A percentile compares a stretch with the other conserved stretches of the same genome.
Evolutionary conservation across 2,329 filamentous ascomycete genomes (phyloP).

Genomic region (Aspergillus costaricaensis): DNA sequence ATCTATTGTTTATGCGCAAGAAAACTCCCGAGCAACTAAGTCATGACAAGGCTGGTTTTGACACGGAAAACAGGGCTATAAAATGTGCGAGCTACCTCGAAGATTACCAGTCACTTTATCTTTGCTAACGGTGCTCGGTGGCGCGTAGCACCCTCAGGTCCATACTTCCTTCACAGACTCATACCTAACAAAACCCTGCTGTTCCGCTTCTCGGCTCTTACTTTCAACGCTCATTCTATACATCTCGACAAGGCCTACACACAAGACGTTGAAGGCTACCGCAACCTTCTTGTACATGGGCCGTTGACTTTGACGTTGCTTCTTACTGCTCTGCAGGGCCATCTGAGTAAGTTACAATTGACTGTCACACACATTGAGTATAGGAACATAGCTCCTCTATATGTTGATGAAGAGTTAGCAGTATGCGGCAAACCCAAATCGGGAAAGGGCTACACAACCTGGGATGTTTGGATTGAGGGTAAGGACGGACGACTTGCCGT

Average conservation of each 20-base stretch:
- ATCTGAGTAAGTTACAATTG: slow-evolving; percentile 45
- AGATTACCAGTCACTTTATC: slow-evolving; percentile 8
- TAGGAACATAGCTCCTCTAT: slow-evolving; percentile 78
- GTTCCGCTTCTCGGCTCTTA: slow-evolving; percentile 87
- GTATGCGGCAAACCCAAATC: slow-evolving; percentile 64
- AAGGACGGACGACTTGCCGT: slow-evolving; percentile 64
- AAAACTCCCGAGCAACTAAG: slow-evolving; percentile 42
- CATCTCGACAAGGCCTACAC: slow-evolving; percentile 78
- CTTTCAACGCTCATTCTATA: slow-evolving; percentile 89
- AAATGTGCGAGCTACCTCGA: slow-evolving; percentile 35
- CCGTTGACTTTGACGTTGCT: slow-evolving; percentile 78
- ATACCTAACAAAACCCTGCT: slow-evolving; percentile 70
- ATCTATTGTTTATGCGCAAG: slow-evolving; percentile 65
- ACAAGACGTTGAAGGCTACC: slow-evolving; percentile 70
- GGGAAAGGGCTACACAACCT: slow-evolving; percentile 47
- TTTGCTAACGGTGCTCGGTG: slow-evolving; percentile 23
- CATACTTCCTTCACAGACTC: slow-evolving; percentile 61
- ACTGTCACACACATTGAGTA: slow-evolving; percentile 67
- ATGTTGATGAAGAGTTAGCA: slow-evolving; percentile 68
- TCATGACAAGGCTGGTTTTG: slow-evolving; percentile 28
- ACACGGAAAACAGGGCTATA: slow-evolving; percentile 29
- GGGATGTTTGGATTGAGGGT: slow-evolving; percentile 68
- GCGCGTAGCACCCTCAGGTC: slow-evolving; percentile 48
- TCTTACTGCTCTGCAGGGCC: slow-evolving; percentile 65
- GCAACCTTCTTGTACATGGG: slow-evolving; percentile 78